These are phyloP conservation scores for Rhizophora apiculata DNA, from an alignment of 345 rosid species.

Conservation along the genomic window DNA sequence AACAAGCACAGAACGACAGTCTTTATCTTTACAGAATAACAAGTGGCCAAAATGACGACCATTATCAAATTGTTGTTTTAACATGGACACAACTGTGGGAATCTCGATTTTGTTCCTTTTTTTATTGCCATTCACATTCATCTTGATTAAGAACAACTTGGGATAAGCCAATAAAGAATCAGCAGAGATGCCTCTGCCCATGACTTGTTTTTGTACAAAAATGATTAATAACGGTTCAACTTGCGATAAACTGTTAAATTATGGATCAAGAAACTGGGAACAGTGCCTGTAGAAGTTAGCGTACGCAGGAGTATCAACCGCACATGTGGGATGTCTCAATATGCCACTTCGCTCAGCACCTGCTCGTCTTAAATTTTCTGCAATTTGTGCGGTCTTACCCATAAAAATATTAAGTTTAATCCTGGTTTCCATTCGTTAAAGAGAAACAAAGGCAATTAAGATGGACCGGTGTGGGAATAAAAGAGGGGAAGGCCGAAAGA, in stretches of 20 bases:
- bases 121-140: neutral
- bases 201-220: neutral
- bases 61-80: neutral
- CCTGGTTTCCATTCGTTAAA: too few relatives aligned
- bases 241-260: neutral
- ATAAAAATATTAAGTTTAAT: too few relatives aligned
- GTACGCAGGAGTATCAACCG: neutral
- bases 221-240: slow-evolving; percentile 8
- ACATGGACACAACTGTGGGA: slow-evolving; percentile 18
- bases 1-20: neutral
- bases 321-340: neutral
- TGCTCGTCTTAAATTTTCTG: too few relatives aligned
- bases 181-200: slow-evolving; percentile 11
- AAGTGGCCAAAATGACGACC: slow-evolving; percentile 14
- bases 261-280: neutral
- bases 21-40: slow-evolving; percentile 5
- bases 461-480: too few relatives aligned
- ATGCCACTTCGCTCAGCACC: too few relatives aligned
- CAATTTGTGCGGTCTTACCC: too few relatives aligned
- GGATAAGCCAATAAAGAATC: slow-evolving; percentile 20
- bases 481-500: too few relatives aligned
- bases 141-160: neutral
- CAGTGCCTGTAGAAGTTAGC: neutral
- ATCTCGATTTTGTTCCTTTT: slow-evolving; percentile 29
- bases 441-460: too few relatives aligned